phyloP scores from a whole-genome alignment of 116 monocot species.

The Iris pallida region DNA sequence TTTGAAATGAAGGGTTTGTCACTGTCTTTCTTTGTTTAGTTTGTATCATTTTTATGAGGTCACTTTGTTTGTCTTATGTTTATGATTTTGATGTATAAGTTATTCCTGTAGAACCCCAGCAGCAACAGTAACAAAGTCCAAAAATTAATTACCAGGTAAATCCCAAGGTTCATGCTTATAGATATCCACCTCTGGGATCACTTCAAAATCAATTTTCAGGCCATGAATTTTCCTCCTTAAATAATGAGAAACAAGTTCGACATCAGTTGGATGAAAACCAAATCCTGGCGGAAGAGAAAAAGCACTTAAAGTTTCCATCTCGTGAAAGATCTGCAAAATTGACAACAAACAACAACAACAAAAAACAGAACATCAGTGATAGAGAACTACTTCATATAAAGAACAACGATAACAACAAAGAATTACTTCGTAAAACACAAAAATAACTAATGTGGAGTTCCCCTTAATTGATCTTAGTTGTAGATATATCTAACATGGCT shows the following conservation, averaged over 20 bases:
- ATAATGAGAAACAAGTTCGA: conserved; percentile 68
- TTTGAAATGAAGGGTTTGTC: no score
- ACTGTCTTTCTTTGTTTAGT: no score
- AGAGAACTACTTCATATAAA: neutral
- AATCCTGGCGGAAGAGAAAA: conserved; percentile 58
- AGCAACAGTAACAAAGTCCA: neutral
- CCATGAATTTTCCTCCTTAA: conserved; percentile 62
- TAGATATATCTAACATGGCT: no score
- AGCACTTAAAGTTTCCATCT: conserved; percentile 44
- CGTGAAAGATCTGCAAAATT: conserved; percentile 1
- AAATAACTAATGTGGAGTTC: no score
- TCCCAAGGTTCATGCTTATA: conserved; percentile 89
- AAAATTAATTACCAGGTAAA: conserved; percentile 48
- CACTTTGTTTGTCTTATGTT: no score
- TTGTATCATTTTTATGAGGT: no score
- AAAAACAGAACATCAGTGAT: neutral
- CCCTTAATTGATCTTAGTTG: no score
- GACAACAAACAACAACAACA: neutral
- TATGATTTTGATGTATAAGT: neutral
- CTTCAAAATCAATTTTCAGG: conserved; percentile 38
- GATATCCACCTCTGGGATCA: conserved; percentile 78
- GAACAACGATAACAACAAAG: neutral
- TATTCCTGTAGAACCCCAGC: neutral
- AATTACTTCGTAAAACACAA: neutral
- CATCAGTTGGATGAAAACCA: conserved; percentile 82